Evolutionary conservation across 2,329 filamentous ascomycete species (phyloP), one percentile per base, ranked within the genome.

Genomic region (Microdochium nivale): DNA sequence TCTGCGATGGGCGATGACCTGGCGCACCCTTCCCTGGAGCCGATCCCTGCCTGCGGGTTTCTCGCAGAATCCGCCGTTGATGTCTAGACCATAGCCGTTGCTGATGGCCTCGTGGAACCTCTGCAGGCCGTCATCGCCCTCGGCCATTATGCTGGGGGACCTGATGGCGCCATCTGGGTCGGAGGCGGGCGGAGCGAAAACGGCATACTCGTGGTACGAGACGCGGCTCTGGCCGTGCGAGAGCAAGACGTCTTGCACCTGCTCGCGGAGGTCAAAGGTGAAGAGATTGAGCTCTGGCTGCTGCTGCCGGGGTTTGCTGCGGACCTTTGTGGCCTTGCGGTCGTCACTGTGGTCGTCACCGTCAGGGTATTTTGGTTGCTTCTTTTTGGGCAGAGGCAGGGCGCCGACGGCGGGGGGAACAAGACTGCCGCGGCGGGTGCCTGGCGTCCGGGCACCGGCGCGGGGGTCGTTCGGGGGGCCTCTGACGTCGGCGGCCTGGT

Each of bases 161-260:
- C 57, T 58, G 37, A 51, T 51, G 52, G 61, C 58, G 23, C 53
- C 54, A 16, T 58, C 52, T 4, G 49, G 50, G 35, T 56, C 55
- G n/a, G 25, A 52, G 4, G 51, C 56, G 10, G 58, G 60, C 16
- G 58, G 55, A 9, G 56, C 50, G 48, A 61, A 64, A 21, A 63
- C 61, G 27, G 62, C 62, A 48, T 64, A 65, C 46, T 65, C 62
- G 49, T 65, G 62, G 40, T 65, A 65, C 5, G 62, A 62, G 24
- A 62, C 59, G 5, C 52, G 50, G 49, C 58, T 64, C 44, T 63
- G 58, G 13, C 57, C 57, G 21, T 56, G 52, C 2, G 53, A 53
- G 2, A 64, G 56, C 27, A 64, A 51, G n/a, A 62, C 40, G 10
- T 60, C 58, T 32, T 54, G 52, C 37, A 57, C 61, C 7, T 64